Evolutionary conservation across 805 yeast species (phyloP).

Genomic region (Scheffersomyces coipomensis): DNA sequence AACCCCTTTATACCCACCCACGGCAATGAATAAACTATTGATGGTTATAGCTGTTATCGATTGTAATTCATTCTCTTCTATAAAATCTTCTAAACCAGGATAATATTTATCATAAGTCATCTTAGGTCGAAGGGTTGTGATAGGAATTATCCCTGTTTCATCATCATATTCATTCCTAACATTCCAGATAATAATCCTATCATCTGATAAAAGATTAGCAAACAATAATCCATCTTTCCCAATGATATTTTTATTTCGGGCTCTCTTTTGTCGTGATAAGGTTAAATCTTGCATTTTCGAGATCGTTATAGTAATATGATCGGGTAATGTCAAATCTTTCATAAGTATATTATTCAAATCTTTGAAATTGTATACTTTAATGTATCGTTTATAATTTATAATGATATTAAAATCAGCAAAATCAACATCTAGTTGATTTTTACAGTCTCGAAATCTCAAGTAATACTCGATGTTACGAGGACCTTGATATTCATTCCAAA

Average conservation of each 20-base stretch:
- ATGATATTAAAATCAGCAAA: conserved; percentile 29
- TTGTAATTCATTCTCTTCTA: conserved; percentile 6
- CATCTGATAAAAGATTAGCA: conserved; percentile 38
- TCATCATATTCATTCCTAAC: conserved; percentile 22
- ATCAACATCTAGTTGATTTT: conserved; percentile 27
- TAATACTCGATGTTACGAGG: conserved; percentile 2
- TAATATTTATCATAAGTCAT: conserved; percentile 18
- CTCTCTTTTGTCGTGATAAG: background rate
- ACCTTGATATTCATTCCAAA: conserved; percentile 7
- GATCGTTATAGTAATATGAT: no score
- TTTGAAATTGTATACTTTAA: conserved; percentile 23
- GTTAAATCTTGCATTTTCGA: background rate
- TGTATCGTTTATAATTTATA: conserved; percentile 13
- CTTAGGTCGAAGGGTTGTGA: conserved; percentile 17
- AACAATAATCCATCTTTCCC: conserved; percentile 43
- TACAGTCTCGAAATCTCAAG: conserved; percentile 2
- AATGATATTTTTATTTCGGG: conserved; percentile 21
- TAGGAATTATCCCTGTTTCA: conserved; percentile 12
- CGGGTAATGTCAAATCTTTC: background rate
- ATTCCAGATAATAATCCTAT: conserved; percentile 42
- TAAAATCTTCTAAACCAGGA: conserved; percentile 6
- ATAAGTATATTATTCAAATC: conserved; percentile 3
- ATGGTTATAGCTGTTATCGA: conserved; percentile 25
- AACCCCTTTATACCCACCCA: conserved; percentile 44
- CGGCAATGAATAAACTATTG: conserved; percentile 30